A percentile compares a stretch with the other conserved stretches of the same genome.
These are phyloP conservation scores for Ophiostoma tasmaniense DNA, from an alignment of 2,329 filamentous ascomycete species.

Conservation along the genomic window DNA sequence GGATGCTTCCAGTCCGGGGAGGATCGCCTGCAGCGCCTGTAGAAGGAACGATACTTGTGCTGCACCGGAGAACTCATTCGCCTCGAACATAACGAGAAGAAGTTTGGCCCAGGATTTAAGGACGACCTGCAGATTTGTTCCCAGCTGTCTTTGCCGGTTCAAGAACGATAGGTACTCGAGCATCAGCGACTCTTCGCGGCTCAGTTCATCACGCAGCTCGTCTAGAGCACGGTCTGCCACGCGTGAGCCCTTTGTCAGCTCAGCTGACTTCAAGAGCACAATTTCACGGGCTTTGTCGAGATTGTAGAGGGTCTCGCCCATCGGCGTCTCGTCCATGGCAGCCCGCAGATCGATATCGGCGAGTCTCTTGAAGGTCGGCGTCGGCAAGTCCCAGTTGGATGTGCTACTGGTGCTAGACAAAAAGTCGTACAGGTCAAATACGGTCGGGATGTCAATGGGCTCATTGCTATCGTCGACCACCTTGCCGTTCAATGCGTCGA, in stretches of 20 bases:
- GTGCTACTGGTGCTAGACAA: constrained; percentile 47
- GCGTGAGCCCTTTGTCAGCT: constrained; percentile 36
- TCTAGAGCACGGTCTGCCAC: background rate
- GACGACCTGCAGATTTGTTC: constrained; percentile 52
- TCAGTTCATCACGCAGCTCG: constrained; percentile 42
- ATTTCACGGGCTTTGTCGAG: constrained; percentile 65
- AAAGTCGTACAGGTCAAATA: constrained; percentile 94
- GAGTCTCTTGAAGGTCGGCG: constrained; percentile 52
- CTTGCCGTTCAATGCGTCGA: constrained; percentile 69
- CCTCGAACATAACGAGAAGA: constrained; percentile 72
- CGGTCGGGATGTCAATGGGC: constrained; percentile 57
- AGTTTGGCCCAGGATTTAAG: constrained; percentile 80
- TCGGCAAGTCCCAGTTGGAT: constrained; percentile 40
- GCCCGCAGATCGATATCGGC: constrained; percentile 57
- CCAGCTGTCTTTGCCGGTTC: constrained; percentile 55
- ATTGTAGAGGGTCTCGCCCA: constrained; percentile 53
- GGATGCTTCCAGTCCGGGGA: constrained; percentile 77
- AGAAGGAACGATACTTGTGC: constrained; percentile 70
- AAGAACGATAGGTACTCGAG: constrained; percentile 52
- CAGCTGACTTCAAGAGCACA: constrained; percentile 59
- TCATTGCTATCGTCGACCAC: constrained; percentile 59
- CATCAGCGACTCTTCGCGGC: constrained; percentile 52
- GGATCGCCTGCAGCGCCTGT: constrained; percentile 75
- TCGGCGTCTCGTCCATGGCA: constrained; percentile 52
- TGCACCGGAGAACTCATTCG: constrained; percentile 67